Evolutionary conservation across 768 basidiomycete genomes (phyloP).

Genomic region (Suillus tomentosus): DNA sequence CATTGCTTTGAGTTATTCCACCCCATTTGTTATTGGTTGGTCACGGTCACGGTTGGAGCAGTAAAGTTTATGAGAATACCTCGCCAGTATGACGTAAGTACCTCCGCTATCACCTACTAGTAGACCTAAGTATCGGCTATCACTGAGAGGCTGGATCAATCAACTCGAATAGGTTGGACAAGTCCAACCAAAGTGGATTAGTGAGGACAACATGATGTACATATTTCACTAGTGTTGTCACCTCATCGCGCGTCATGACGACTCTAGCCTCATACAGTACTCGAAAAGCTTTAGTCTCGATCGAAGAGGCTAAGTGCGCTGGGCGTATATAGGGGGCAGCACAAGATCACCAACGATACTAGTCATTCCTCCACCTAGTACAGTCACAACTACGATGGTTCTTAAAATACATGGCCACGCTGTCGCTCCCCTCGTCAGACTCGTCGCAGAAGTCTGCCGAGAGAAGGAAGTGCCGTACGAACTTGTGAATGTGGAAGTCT

Average conservation of each 20-base stretch:
- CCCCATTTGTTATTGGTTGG: too few relatives aligned
- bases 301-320: not conserved
- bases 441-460: slow-evolving; percentile 20
- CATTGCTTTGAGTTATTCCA: too few relatives aligned
- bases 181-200: not conserved
- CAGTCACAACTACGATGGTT: slow-evolving; percentile 16
- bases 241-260: not conserved
- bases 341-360: not conserved
- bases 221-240: not conserved
- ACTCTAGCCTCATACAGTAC: not conserved
- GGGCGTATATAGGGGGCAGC: not conserved
- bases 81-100: not conserved
- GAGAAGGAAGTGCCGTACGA: slow-evolving; percentile 19
- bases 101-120: not conserved
- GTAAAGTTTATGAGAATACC: too few relatives aligned
- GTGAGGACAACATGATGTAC: not conserved
- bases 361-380: not conserved
- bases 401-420: slow-evolving; percentile 20
- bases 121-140: not conserved
- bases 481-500: slow-evolving; percentile 28
- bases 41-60: too few relatives aligned
- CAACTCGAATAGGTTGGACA: not conserved
- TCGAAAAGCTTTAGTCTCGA: not conserved
- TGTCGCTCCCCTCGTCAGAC: slow-evolving; percentile 16
- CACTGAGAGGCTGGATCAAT: not conserved